Conservation (phyloP, 2,329 filamentous ascomycete genomes). For the Cercospora janseana region DNA sequence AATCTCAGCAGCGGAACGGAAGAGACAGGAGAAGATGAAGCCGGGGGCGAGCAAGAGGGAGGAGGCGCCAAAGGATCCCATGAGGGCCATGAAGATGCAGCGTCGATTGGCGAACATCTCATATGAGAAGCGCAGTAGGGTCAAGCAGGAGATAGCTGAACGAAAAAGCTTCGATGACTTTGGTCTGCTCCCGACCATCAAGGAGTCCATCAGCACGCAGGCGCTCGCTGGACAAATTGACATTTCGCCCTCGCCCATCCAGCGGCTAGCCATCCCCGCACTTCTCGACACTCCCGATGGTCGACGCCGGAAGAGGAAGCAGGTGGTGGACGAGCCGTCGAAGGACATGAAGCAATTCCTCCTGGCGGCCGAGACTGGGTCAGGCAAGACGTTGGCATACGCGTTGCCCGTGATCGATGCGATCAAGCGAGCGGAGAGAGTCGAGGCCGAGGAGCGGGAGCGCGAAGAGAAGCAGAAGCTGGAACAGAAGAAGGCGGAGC, state of each 20-base stretch:
- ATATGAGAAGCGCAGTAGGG: slow-evolving; percentile 64
- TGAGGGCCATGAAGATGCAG: slow-evolving; percentile 94
- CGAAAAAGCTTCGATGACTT: slow-evolving; percentile 81
- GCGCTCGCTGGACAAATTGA: slow-evolving; percentile 72
- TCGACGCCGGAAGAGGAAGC: slow-evolving; percentile 34
- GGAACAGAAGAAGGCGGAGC: slow-evolving; percentile 39
- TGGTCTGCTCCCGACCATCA: slow-evolving; percentile 67
- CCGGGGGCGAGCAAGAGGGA: slow-evolving; percentile 39
- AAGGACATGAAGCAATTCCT: slow-evolving; percentile 64
- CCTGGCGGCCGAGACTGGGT: slow-evolving; percentile 92
- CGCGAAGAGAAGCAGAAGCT: slow-evolving; percentile 30
- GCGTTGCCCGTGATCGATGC: slow-evolving; percentile 80
- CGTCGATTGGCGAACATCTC: slow-evolving; percentile 71
- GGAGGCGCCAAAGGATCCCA: slow-evolving; percentile 53
- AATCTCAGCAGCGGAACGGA: slow-evolving; percentile 44
- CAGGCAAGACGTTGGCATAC: slow-evolving; percentile 94
- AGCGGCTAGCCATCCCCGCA: slow-evolving; percentile 81
- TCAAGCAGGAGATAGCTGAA: slow-evolving; percentile 62
- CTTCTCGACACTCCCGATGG: slow-evolving; percentile 61
- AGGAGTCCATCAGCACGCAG: slow-evolving; percentile 68
- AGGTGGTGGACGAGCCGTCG: slow-evolving; percentile 34
- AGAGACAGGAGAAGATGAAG: slow-evolving; percentile 56
- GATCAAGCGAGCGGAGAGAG: slow-evolving; percentile 68
- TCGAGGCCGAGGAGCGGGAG: slow-evolving; percentile 50
- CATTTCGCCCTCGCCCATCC: slow-evolving; percentile 80